These are phyloP conservation scores for Yarrowia sp. DNA, from an alignment of 805 yeast genomes.

Conservation along the genomic window DNA sequence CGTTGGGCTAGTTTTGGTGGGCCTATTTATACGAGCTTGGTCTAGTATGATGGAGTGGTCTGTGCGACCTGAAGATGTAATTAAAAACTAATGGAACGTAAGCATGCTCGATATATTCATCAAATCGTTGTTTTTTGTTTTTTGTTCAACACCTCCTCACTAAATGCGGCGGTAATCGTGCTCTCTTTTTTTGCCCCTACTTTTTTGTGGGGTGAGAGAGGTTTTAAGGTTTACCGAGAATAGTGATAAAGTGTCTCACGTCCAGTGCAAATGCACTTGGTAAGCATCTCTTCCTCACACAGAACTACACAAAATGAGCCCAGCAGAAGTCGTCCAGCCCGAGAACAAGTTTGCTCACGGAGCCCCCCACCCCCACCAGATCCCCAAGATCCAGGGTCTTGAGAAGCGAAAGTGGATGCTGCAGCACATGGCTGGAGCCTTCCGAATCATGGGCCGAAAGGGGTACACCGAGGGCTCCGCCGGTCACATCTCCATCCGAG, in stretches of 20 bases:
- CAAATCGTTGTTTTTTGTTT: too few species aligned
- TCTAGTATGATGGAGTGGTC: too few species aligned
- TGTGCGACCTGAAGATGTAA: too few species aligned
- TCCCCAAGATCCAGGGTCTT: slow-evolving; percentile 53
- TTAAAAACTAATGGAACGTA: too few species aligned
- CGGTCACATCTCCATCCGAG: slow-evolving; percentile 83
- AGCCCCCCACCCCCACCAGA: slow-evolving; percentile 43
- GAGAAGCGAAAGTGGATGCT: slow-evolving; percentile 51
- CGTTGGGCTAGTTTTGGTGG: not conserved
- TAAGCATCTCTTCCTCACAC: not conserved
- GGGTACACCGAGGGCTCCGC: slow-evolving; percentile 77
- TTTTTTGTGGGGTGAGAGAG: slow-evolving; percentile 2
- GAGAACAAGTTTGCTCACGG: slow-evolving; percentile 26
- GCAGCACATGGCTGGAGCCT: slow-evolving; percentile 83
- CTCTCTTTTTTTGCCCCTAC: not conserved
- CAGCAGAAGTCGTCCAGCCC: slow-evolving; percentile 16
- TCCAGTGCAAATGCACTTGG: slow-evolving; percentile 4
- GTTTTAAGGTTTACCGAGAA: not conserved
- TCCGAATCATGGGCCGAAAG: slow-evolving; percentile 75
- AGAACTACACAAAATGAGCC: slow-evolving; percentile 15
- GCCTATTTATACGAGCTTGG: too few species aligned
- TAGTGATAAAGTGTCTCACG: not conserved
- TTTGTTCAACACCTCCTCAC: too few species aligned
- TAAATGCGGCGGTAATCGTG: not conserved
- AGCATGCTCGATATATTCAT: too few species aligned